phyloP scores from a whole-genome alignment of 495 filamentous ascomycete species.

The Podospora didyma region DNA sequence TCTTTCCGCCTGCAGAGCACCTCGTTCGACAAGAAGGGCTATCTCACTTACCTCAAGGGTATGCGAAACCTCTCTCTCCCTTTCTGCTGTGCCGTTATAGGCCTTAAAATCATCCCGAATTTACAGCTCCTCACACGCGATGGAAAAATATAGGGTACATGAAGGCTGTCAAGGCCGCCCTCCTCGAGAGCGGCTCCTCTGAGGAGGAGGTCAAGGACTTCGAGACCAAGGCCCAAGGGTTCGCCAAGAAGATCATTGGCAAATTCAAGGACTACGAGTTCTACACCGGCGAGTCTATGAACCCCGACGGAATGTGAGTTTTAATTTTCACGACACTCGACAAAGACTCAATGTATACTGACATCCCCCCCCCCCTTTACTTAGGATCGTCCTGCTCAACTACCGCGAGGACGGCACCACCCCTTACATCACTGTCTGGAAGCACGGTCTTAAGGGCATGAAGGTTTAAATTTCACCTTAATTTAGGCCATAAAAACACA shows the following conservation, averaged over 20 bases:
- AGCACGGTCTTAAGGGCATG: conserved; percentile 83
- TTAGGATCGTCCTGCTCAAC: conserved; percentile 88
- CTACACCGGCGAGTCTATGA: conserved; percentile 85
- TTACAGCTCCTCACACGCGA: not conserved
- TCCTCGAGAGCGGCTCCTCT: conserved; percentile 58
- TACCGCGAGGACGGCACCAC: conserved; percentile 95
- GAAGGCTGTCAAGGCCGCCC: conserved; percentile 71
- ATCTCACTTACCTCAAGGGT: conserved; percentile 79
- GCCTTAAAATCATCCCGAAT: not conserved
- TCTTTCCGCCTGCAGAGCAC: conserved; percentile 83
- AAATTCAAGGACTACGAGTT: conserved; percentile 96
- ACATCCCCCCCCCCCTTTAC: conserved; percentile 23
- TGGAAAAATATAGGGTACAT: conserved; percentile 65
- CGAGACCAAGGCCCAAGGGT: conserved; percentile 65
- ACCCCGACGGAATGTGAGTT: conserved; percentile 80
- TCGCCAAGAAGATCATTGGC: conserved; percentile 73
- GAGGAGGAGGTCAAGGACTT: conserved; percentile 67
- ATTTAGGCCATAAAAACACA: not conserved
- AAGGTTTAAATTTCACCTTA: conserved; percentile 75
- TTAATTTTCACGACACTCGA: conserved; percentile 22
- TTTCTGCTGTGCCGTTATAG: not conserved
- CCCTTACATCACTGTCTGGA: conserved; percentile 88
- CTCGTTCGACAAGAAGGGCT: conserved; percentile 78
- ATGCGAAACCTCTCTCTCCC: conserved; percentile 7
- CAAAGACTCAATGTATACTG: too few species aligned